phyloP scores from a whole-genome alignment of 306 rosid species.

The Begonia masoniana region DNA sequence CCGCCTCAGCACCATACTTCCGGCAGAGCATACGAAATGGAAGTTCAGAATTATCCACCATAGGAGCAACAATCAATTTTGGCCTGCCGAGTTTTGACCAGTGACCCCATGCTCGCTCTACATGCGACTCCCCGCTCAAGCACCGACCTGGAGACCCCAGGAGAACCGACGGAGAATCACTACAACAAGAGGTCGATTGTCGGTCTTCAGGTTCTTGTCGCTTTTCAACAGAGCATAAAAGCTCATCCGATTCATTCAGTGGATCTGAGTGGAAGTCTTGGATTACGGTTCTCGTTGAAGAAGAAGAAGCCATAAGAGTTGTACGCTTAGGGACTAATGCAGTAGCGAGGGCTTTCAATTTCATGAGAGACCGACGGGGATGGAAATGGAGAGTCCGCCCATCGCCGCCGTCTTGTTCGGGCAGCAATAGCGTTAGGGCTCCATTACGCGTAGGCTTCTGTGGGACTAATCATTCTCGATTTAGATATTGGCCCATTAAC shows the following conservation, averaged over 20 bases:
- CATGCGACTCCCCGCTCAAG: slow-evolving; percentile 35
- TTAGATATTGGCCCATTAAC: too few species aligned
- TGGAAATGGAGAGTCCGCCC: slow-evolving; percentile 12
- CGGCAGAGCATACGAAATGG: slow-evolving; percentile 88
- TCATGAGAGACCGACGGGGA: slow-evolving; percentile 42
- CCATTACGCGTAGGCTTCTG: too few species aligned
- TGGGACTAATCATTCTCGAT: too few species aligned
- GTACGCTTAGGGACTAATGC: not conserved
- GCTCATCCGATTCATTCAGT: slow-evolving; percentile 21
- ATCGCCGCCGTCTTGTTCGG: slow-evolving; percentile 23
- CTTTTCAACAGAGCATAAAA: slow-evolving; percentile 25
- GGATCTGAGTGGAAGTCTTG: slow-evolving; percentile 34
- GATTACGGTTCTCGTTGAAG: slow-evolving; percentile 1
- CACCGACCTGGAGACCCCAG: slow-evolving; percentile 16
- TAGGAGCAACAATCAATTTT: slow-evolving; percentile 75
- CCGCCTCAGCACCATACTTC: slow-evolving; percentile 68
- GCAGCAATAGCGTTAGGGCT: too few species aligned
- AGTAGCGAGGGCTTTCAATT: slow-evolving; percentile 23
- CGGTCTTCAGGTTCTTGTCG: slow-evolving; percentile 4
- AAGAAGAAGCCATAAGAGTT: too few species aligned
- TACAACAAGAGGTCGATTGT: not conserved
- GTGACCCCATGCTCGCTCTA: slow-evolving; percentile 76
- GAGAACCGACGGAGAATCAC: slow-evolving; percentile 10
- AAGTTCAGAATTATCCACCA: slow-evolving; percentile 94
- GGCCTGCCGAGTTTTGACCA: slow-evolving; percentile 84